These are phyloP conservation scores for Suillus occidentalis DNA, from an alignment of 768 basidiomycete species.

Conservation along the genomic window DNA sequence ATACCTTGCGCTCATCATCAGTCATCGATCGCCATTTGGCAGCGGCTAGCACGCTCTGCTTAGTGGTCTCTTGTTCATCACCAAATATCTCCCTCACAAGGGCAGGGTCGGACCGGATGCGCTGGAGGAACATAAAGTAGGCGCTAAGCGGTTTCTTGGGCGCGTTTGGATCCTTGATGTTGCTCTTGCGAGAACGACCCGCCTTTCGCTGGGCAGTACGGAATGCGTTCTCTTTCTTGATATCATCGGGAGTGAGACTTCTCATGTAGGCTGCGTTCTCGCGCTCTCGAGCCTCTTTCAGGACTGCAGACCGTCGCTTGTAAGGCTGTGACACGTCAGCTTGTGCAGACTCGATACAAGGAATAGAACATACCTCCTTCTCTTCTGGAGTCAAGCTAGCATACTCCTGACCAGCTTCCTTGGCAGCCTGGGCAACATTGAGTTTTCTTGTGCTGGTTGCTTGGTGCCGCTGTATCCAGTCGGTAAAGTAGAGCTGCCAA, in stretches of 20 bases:
- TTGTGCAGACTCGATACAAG: slow-evolving; percentile 22
- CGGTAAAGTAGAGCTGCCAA: slow-evolving; percentile 96
- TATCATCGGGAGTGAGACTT: slow-evolving; percentile 88
- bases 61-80: slow-evolving; percentile 89
- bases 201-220: slow-evolving; percentile 91
- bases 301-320: slow-evolving; percentile 77
- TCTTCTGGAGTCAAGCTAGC: slow-evolving; percentile 73
- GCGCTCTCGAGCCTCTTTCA: slow-evolving; percentile 83
- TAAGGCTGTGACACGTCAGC: slow-evolving; percentile 59
- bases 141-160: slow-evolving; percentile 95
- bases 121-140: slow-evolving; percentile 93
- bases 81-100: slow-evolving; percentile 84
- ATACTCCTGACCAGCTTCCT: slow-evolving; percentile 91
- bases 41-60: slow-evolving; percentile 91
- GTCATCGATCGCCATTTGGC: slow-evolving; percentile 93
- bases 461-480: slow-evolving; percentile 89
- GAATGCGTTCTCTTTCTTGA: slow-evolving; percentile 90
- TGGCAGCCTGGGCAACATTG: slow-evolving; percentile 93
- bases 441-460: slow-evolving; percentile 79
- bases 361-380: slow-evolving; percentile 65
- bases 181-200: slow-evolving; percentile 89
- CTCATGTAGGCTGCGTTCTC: slow-evolving; percentile 85
- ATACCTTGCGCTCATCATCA: slow-evolving; percentile 89
- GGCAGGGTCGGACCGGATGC: slow-evolving; percentile 75
- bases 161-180: slow-evolving; percentile 96